Base-by-base conservation (phyloP, 345 rosid genomes). In the Conringia planisiliqua region DNA sequence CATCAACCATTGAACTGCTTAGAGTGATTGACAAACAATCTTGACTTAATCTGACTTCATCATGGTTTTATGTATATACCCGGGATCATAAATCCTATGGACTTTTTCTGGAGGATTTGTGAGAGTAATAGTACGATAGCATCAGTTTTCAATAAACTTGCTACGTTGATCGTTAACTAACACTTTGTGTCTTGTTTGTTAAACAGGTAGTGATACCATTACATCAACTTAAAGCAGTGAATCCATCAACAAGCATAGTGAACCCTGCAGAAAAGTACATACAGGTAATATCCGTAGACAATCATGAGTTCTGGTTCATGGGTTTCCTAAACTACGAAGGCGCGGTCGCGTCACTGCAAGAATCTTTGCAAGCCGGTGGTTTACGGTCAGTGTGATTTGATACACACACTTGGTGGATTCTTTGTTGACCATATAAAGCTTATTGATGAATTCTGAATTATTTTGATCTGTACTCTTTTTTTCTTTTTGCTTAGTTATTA, bases 221-320 rank as follows among this genome's bases (percentile, higher is more conserved):
- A 32, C 90, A 86, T 78, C 87, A 86, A 59, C 90, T 88, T 20
- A 79, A 85, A 85, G 86, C 82, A 1, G 81, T 86, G 18, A 85
- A 86, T 77, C 93, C 90, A 74, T 88, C 93, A 32, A 43, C 85
- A n/a, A 88, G 89, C 82, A 81, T 77, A 57, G 79, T 64, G 58
- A 83, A 86, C 74, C 69, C 85, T 6, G 70, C 90, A 10, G 88
- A 88, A 44, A 88, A 85, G 67, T 88, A 88, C 77, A 75, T 86
- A 48, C 93, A 86, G 81, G 83, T 85, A 42, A 79, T 80, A 29
- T 85, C 90, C 0, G 79, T 86, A 27, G 88, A 86, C 68, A 82
- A 78, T 57, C 90, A 83, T 61, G 88, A 87, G 70, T 89, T 89
- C 65, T 89, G 88, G 91, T 85, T 87, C 83, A 85, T 87, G 91